Base-by-base conservation (phyloP, 257 asterid species). In the Nicotiana noctiflora region DNA sequence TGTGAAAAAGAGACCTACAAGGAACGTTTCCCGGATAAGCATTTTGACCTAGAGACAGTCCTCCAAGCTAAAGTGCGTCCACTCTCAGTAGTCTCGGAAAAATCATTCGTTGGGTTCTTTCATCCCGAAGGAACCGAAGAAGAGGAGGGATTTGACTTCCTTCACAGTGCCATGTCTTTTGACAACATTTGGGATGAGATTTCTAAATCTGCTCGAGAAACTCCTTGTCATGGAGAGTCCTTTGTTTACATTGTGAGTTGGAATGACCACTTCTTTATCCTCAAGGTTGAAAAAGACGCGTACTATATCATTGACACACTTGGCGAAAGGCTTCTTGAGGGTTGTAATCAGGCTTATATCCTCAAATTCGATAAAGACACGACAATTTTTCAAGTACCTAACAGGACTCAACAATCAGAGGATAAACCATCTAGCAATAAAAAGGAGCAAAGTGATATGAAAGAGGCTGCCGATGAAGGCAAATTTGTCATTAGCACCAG, bases 101-200 rank as follows among this genome's bases (percentile, higher is more conserved):
- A 80, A 52, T 80, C 83, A 31, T 79, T 62, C 52, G 32, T 79
- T 40, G 82, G 82, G 63, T 79, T 79, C 77, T 79, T 79, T 52
- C 76, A 51, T 25, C 77, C 76, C 2, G 82, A 79, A 64, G 76
- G 76, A 53, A 79, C 65, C 44, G 17, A 72, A 52, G 64, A 63
- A 64, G 34, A 49, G 57, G 76, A 51, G 14, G 81, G 46, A 17
- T 79, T 79, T 7, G 77, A 79, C 49, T 79, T 79, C 60, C 83
- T 80, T 40, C 78, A 66, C 3, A 67, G 78, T 0, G 78, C 78
- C 65, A 80, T 80, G 83, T 80, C 83, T 59, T 80, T 80, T 66
- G 83, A 80, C 56, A 80, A 80, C 65, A 66, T 80, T 10, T 80
- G 83, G 83, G 65, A 80, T 3, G 83, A 80, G 83, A 64, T 80